These are phyloP conservation scores for Tetracladium setigerum DNA, from an alignment of 495 filamentous ascomycete species.

Conservation along the genomic window DNA sequence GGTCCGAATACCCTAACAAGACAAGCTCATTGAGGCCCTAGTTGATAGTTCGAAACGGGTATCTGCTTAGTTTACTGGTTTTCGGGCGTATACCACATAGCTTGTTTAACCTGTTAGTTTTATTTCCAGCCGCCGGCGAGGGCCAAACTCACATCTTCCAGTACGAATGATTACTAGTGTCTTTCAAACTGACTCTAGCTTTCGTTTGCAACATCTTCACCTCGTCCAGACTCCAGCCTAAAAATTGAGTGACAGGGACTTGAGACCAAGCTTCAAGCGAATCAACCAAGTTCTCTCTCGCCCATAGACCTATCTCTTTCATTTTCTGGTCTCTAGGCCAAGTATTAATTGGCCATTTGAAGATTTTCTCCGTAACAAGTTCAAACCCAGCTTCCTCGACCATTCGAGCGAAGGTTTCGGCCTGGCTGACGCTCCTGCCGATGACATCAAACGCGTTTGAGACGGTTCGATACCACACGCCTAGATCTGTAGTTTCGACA, in stretches of 20 bases:
- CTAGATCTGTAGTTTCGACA: constrained; percentile 26
- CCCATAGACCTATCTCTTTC: constrained; percentile 39
- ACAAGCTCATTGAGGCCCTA: no score
- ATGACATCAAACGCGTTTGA: background rate
- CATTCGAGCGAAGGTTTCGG: constrained; percentile 5
- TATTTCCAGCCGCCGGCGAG: no score
- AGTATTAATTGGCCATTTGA: constrained; percentile 41
- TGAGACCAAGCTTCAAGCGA: constrained; percentile 36
- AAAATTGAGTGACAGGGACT: constrained; percentile 20
- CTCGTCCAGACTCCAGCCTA: constrained; percentile 4
- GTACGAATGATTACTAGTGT: constrained; percentile 7
- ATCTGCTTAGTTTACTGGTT: no score
- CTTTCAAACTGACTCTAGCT: background rate
- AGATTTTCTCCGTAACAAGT: constrained; percentile 42
- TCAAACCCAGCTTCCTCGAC: constrained; percentile 50
- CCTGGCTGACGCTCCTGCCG: constrained; percentile 4
- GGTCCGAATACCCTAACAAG: no score
- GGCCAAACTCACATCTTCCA: constrained; percentile 7
- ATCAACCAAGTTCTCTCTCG: constrained; percentile 29
- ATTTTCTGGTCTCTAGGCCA: constrained; percentile 40
- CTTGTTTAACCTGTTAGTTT: no score
- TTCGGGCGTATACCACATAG: no score
- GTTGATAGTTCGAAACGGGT: no score
- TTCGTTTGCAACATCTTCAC: background rate
- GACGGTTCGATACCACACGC: background rate